Evolutionary conservation across 75 land plant species (phyloP).

Genomic region (Cryptomeria japonica): DNA sequence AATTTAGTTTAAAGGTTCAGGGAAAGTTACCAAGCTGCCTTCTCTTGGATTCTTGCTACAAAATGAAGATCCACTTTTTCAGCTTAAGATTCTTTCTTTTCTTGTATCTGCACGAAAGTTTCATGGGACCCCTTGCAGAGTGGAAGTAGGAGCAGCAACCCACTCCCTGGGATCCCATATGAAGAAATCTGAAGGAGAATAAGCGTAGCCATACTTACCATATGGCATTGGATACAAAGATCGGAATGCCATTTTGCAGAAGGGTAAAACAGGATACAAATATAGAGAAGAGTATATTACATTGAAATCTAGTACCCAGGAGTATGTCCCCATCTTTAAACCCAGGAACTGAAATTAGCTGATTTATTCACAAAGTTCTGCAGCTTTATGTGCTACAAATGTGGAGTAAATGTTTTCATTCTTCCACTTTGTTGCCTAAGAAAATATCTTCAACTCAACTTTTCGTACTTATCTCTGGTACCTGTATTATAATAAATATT

Average conservation of each 20-base stretch:
- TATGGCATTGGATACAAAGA: background rate
- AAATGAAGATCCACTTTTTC: too few species aligned
- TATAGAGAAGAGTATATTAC: background rate
- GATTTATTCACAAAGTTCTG: background rate
- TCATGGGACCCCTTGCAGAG: too few species aligned
- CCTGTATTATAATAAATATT: background rate
- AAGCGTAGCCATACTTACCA: background rate
- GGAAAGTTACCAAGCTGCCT: too few species aligned
- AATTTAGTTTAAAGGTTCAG: too few species aligned
- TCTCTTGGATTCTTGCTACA: too few species aligned
- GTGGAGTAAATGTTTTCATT: background rate
- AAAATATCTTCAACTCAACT: background rate
- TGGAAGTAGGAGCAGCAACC: too few species aligned
- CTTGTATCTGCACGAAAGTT: too few species aligned
- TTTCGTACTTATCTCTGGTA: background rate
- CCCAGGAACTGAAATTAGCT: background rate
- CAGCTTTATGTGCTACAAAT: background rate
- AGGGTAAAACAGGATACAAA: background rate
- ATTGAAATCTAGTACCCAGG: background rate
- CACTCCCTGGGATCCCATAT: too few species aligned
- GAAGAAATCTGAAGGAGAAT: background rate
- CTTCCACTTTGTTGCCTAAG: background rate
- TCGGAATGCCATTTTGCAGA: background rate
- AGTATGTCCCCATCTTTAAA: background rate
- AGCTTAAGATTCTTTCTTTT: too few species aligned